Conservation (phyloP, 1,284 basidiomycete species). For the Albatrellus sp. region DNA sequence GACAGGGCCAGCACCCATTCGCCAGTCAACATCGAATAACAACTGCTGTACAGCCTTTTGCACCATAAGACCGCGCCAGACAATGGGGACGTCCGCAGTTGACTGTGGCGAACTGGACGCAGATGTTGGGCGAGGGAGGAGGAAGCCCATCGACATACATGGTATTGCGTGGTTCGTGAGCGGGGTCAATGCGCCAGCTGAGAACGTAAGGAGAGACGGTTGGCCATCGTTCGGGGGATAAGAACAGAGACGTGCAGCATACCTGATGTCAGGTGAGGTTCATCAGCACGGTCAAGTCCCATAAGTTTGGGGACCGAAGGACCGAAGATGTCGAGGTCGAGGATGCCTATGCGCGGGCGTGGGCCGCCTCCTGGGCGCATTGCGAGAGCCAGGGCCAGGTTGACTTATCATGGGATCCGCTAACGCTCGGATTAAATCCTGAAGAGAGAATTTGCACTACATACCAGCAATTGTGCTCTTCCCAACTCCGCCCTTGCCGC, state of each 20-base stretch:
- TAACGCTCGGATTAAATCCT: neutral
- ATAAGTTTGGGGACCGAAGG: constrained; percentile 94
- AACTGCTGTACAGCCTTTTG: constrained; percentile 97
- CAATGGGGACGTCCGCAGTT: constrained; percentile 65
- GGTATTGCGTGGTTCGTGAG: constrained; percentile 83
- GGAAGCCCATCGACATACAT: constrained; percentile 96
- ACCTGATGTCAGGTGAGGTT: constrained; percentile 73
- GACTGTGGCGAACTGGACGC: constrained; percentile 21
- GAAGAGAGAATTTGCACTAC: constrained; percentile 10
- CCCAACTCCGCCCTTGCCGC: constrained; percentile 94
- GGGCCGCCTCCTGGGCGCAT: constrained; percentile 23
- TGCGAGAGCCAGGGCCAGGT: constrained; percentile 71
- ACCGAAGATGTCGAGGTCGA: constrained; percentile 95
- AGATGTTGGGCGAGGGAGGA: constrained; percentile 39
- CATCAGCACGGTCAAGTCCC: constrained; percentile 74
- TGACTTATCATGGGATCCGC: constrained; percentile 36
- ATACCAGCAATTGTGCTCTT: constrained; percentile 89
- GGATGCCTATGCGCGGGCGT: constrained; percentile 64
- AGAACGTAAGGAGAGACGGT: neutral
- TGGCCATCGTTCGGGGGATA: neutral
- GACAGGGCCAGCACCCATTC: constrained; percentile 17
- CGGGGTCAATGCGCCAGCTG: constrained; percentile 74
- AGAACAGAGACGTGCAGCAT: constrained; percentile 14
- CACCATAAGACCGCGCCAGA: constrained; percentile 98
- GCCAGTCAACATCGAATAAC: constrained; percentile 95